phyloP scores from a whole-genome alignment of 169 alveolate genomes.

The Cryptosporidium tyzzeri region DNA sequence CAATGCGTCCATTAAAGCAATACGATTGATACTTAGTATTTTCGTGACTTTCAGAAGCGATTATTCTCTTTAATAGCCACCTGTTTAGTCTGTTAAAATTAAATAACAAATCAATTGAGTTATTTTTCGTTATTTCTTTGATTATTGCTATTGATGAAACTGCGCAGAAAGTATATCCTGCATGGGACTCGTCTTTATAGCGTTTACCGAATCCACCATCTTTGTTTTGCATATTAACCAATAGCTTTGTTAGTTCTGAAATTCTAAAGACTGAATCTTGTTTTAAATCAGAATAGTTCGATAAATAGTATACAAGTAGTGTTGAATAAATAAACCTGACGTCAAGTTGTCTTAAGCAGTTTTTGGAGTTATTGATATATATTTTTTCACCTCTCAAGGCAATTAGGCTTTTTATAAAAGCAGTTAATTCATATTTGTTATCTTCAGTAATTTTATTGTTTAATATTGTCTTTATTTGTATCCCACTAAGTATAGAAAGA shows the following conservation, averaged over 20 bases:
- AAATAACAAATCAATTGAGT: not conserved
- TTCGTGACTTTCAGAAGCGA: constrained; percentile 74
- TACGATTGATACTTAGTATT: constrained; percentile 28
- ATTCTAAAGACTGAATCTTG: not conserved
- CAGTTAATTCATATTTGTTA: constrained; percentile 16
- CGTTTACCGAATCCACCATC: constrained; percentile 82
- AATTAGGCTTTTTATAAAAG: not conserved
- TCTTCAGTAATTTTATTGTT: not conserved
- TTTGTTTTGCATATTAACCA: constrained; percentile 27
- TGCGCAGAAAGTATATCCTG: constrained; percentile 80
- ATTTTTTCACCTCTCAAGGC: not conserved
- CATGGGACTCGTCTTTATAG: constrained; percentile 80
- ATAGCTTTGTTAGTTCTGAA: not conserved
- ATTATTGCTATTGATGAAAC: constrained; percentile 77
- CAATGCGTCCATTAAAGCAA: constrained; percentile 80
- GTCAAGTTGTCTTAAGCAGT: not conserved
- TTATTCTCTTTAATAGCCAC: constrained; percentile 72
- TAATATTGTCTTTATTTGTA: constrained; percentile 7
- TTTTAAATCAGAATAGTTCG: not conserved
- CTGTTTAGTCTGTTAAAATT: constrained; percentile 24
- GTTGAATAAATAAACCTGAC: constrained; percentile 53
- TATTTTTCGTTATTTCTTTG: constrained; percentile 6
- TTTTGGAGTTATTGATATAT: constrained; percentile 16
- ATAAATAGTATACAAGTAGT: constrained; percentile 11
- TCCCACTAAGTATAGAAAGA: constrained; percentile 57